phyloP scores from a whole-genome alignment of 1,139 yeast species.

The Suhomyces taliae region DNA sequence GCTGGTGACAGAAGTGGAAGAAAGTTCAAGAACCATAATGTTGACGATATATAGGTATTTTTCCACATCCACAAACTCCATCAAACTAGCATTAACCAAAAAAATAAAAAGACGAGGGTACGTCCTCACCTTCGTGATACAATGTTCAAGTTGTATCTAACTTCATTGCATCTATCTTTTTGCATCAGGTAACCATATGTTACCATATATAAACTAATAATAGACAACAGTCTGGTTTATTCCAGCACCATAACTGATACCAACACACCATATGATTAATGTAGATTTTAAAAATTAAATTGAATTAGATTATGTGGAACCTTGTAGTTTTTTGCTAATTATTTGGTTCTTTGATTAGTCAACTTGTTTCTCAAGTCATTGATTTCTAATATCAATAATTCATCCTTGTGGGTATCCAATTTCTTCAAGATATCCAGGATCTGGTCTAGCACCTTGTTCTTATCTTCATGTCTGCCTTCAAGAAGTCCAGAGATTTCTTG shows the following conservation, averaged over 20 bases:
- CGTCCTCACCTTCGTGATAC: too few relatives aligned
- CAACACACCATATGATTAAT: too few relatives aligned
- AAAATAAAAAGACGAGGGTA: too few relatives aligned
- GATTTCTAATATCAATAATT: conserved; percentile 26
- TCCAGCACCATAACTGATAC: too few relatives aligned
- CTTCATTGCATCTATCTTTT: too few relatives aligned
- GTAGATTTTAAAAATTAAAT: too few relatives aligned
- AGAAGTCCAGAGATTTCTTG: conserved; percentile 22
- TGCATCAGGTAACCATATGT: too few relatives aligned
- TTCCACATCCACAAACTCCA: too few relatives aligned
- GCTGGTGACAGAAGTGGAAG: conserved; percentile 81
- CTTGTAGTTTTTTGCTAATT: background rate
- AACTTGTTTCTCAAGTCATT: conserved; percentile 18
- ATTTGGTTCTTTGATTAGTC: background rate
- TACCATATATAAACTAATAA: too few relatives aligned
- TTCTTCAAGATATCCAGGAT: conserved; percentile 17
- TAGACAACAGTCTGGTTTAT: too few relatives aligned
- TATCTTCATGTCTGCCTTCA: conserved; percentile 1
- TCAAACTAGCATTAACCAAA: background rate
- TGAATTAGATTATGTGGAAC: background rate
- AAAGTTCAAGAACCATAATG: conserved; percentile 79
- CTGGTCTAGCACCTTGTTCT: conserved; percentile 9
- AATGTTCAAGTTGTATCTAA: too few relatives aligned
- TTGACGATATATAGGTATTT: conserved; percentile 49
- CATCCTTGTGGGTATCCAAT: conserved; percentile 21